These are phyloP conservation scores for Tuber microsphaerosporum DNA, from an alignment of 495 filamentous ascomycete species.

Conservation along the genomic window DNA sequence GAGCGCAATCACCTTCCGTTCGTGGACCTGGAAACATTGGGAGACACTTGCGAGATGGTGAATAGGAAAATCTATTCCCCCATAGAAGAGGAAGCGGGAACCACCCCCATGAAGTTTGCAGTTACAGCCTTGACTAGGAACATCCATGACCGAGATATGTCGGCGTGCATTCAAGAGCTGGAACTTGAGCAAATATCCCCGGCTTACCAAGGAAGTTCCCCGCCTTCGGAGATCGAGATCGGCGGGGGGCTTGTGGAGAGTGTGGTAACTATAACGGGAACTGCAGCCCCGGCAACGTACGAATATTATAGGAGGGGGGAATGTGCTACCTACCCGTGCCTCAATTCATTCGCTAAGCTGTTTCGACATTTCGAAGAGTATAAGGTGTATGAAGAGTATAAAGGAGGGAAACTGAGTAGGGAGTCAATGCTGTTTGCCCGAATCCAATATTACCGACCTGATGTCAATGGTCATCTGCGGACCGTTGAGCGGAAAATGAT, in stretches of 20 bases:
- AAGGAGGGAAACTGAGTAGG: not conserved
- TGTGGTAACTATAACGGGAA: constrained; percentile 7
- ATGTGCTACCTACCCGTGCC: not conserved
- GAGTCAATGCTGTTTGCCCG: not conserved
- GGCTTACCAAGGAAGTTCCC: not conserved
- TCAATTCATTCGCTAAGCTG: not conserved
- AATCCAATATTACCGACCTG: not conserved
- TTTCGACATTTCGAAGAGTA: not conserved
- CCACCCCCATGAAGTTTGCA: too few relatives aligned
- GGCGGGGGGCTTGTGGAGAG: constrained; percentile 7
- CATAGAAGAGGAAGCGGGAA: not conserved
- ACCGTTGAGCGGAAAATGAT: not conserved
- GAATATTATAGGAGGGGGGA: not conserved
- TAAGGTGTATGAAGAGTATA: too few relatives aligned
- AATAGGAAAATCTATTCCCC: not conserved
- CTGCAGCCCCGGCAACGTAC: constrained; percentile 8
- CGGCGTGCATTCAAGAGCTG: not conserved
- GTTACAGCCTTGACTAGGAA: constrained; percentile 3
- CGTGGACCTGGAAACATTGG: constrained; percentile 1
- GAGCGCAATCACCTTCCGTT: not conserved
- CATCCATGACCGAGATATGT: not conserved
- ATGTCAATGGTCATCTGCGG: not conserved
- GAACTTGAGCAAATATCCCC: not conserved
- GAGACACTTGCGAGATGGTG: constrained; percentile 13
- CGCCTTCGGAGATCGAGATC: not conserved